phyloP scores from a whole-genome alignment of 495 filamentous ascomycete species.

The Parathielavia hyrcaniae region DNA sequence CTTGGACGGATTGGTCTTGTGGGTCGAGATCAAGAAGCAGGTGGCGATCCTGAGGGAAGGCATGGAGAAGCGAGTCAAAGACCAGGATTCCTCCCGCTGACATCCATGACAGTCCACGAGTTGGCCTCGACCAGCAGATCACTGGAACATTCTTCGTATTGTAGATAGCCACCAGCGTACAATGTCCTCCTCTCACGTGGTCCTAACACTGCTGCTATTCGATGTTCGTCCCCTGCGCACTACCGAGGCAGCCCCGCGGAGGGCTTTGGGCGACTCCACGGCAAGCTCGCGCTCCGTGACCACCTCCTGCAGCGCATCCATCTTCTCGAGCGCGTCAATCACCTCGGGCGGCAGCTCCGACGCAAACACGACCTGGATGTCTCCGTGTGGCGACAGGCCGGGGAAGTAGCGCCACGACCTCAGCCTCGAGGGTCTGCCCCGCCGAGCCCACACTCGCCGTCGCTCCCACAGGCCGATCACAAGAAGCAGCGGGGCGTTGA shows the following conservation, averaged over 20 bases:
- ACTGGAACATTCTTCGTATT: too few species aligned
- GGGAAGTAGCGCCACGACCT: slow-evolving; percentile 45
- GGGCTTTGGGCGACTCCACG: slow-evolving; percentile 8
- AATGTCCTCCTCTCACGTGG: slow-evolving; percentile 2
- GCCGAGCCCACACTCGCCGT: slow-evolving; percentile 33
- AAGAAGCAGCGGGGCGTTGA: slow-evolving; percentile 53
- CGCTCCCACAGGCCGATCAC: slow-evolving; percentile 51
- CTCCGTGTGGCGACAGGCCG: slow-evolving; percentile 51
- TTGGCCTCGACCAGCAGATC: background rate
- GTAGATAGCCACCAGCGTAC: too few species aligned
- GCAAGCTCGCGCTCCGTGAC: background rate
- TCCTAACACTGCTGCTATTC: slow-evolving; percentile 17
- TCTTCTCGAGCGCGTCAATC: slow-evolving; percentile 34
- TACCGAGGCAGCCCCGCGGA: slow-evolving; percentile 1
- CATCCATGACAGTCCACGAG: background rate
- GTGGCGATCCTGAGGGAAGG: slow-evolving; percentile 49
- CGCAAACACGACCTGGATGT: slow-evolving; percentile 56
- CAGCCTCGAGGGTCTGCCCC: slow-evolving; percentile 17
- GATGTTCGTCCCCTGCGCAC: slow-evolving; percentile 14
- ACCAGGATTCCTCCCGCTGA: background rate
- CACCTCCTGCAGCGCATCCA: slow-evolving; percentile 27
- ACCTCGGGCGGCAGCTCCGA: slow-evolving; percentile 51
- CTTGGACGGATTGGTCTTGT: slow-evolving; percentile 44
- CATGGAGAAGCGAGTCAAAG: slow-evolving; percentile 37
- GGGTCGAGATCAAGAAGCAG: slow-evolving; percentile 53